Evolutionary conservation across 2,329 filamentous ascomycete species (phyloP), one percentile per base, ranked within the genome.

Genomic region (Aspergillus sp.): DNA sequence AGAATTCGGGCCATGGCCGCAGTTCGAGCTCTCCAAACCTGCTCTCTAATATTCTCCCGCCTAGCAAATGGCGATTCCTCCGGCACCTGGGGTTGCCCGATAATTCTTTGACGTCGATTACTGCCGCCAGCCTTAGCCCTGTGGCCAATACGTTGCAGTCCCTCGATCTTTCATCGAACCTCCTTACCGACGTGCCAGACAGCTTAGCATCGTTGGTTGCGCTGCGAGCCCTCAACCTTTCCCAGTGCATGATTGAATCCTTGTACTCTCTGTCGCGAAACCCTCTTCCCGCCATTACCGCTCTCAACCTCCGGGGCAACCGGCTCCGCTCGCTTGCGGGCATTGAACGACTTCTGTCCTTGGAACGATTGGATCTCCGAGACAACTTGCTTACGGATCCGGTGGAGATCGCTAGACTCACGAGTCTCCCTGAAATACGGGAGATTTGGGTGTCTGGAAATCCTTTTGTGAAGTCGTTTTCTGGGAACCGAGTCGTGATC

Each of bases 161-260:
- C 0, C 77, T 98, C 45, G 93, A 98, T 64, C 73, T 98, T 41
- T 97, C 93, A 1, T 83, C 82, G 43, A 98, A 98, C 61, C 80
- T 95, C 30, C 94, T 98, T 66, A 83, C 82, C n/a, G 87, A 96
- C 65, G 85, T 97, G 45, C 93, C 93, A 1, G 93, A 97, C 65
- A 93, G 87, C 58, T 73, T 98, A 48, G 85, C 90, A 8, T 86
- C 81, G 7, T 74, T 98, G 48, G 89, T 88, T 19, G 85, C 88
- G 29, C 78, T 98, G n/a, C 83, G 90, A 53, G 90, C 93, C 27
- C 73, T 98, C 45, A 97, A 98, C 60, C 76, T 98, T 28, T 94
- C 91, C 3, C 86, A 94, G 60, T 97, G 91, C 75, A 96, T 97
- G 90, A 97, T 98, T 52, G 87, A 91, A 57, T 93, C 89, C 10